These are phyloP conservation scores for Roridomyces roridus DNA, from an alignment of 768 basidiomycete genomes.

Conservation along the genomic window DNA sequence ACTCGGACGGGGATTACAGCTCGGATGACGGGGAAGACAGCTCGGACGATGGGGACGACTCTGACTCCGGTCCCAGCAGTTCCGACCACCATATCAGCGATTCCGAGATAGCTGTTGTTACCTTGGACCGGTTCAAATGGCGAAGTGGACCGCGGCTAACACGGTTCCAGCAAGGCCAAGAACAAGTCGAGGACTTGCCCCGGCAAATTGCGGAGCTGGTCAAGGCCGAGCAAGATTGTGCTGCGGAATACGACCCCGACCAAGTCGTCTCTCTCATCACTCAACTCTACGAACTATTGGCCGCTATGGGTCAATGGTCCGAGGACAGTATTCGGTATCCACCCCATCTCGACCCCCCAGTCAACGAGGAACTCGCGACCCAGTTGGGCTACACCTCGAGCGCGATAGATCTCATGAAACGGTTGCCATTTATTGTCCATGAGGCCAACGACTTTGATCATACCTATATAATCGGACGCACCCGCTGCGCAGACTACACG, in stretches of 20 bases:
- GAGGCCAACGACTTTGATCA: neutral
- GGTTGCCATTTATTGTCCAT: slow-evolving; percentile 1
- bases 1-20: neutral
- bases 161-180: neutral
- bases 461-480: neutral
- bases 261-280: slow-evolving; percentile 10
- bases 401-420: slow-evolving; percentile 12
- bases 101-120: neutral
- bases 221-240: slow-evolving; percentile 6
- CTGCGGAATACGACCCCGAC: slow-evolving; percentile 11
- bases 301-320: slow-evolving; percentile 17
- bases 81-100: slow-evolving; percentile 3
- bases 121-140: neutral
- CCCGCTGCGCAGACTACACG: slow-evolving; percentile 11
- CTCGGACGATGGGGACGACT: neutral
- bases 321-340: slow-evolving; percentile 8
- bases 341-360: slow-evolving; percentile 7
- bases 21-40: neutral
- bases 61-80: neutral
- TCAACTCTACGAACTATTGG: slow-evolving; percentile 11
- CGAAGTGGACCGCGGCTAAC: neutral
- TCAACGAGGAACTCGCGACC: slow-evolving; percentile 6
- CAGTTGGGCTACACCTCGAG: slow-evolving; percentile 10
- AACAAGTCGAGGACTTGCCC: slow-evolving; percentile 4
- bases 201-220: slow-evolving; percentile 4